Evolutionary conservation across 108 stramenopile species (phyloP), one percentile per base, ranked within the genome.

Genomic region (Aurantiochytrium sp.): DNA sequence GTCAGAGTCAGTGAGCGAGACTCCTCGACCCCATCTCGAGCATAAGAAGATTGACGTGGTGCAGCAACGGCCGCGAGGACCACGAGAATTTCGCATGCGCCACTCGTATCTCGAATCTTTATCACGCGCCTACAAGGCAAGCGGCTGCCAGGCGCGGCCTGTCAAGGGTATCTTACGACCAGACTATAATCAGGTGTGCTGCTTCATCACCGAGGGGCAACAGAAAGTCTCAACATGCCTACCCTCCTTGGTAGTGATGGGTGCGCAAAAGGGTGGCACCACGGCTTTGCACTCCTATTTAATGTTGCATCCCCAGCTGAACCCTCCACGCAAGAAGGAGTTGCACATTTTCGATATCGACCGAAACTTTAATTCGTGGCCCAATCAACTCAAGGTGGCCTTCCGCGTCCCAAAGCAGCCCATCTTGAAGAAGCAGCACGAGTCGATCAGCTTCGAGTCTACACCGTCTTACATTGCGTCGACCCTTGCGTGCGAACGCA

Each of bases 251-350:
- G 51, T 83, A 8, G 51, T 83, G 1, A 83, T 83, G 76, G 76
- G 76, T 23, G 76, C 76, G 51, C 76, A 83, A 83, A 83, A 83
- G 51, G 76, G 76, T 16, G 76, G 76, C 12, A 83, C 76, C 76
- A 83, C 76, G 23, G 76, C 76, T 12, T 4, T 83, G 12, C 76
- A 83, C 76, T 83, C 76, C 19, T 83, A 83, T 4, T 4, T 83
- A 16, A 83, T 83, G 76, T 45, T 83, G 76, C 76, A 83, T 35
- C 76, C 76, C 10, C 49, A 83, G 16, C 6, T 83, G n/a, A 12
- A 8, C 19, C 18, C 76, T 12, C 51, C 76, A 23, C 45, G 51
- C 19, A 83, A 83, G 76, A 83, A 83, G 51, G 76, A 83, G 5
- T 23, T 83, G 14, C 76, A 83, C 28, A 83, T 83, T 12, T 83